Evolutionary conservation across 345 rosid species (phyloP), one percentile per base, ranked within the genome.

Genomic region (Bruguiera parviflora): DNA sequence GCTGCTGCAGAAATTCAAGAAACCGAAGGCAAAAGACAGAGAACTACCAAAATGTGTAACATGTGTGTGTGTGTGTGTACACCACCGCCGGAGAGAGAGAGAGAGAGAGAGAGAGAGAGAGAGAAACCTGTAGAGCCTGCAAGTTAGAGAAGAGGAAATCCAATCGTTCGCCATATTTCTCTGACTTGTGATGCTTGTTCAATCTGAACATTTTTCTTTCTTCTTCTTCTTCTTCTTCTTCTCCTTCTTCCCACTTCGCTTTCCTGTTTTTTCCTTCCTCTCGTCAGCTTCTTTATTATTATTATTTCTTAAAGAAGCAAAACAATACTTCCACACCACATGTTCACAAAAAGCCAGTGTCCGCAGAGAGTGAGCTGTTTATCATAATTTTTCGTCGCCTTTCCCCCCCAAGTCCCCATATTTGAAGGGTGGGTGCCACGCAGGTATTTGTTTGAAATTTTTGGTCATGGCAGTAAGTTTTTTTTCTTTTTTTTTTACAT

Each of bases 111-210:
- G 57, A 43, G 62, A 19, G 33, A 43, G 31, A 21, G 61, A 43
- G 56, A 28, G 19, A 64, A 65, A 86, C 90, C 90, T 86, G 85
- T 72, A 78, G 79, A 71, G 79, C 84, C 60, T 82, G 85, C 20
- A 86, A 76, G 73, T 71, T 72, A 22, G 87, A 84, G 83, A 88
- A 76, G 65, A 69, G 75, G 86, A 88, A 83, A 72, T 82, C 79
- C 65, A 82, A 68, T 75, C 74, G 77, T 51, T 83, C 84, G 27
- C 82, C 85, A 33, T 58, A 58, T 71, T 80, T 83, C 25, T 75
- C 78, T 5, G 88, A 72, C 72, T 74, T 85, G 66, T 78, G 43
- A 37, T 37, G 85, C 69, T 74, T 86, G 67, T 68, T 81, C 18
- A 80, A 73, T 75, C 81, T 83, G 76, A 88, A 88, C 92, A 88